Percentiles rank a stretch among this genome's conserved stretches.
phyloP scores from a whole-genome alignment of 2,329 filamentous ascomycete species.

The Aspergillus puulaauensis region DNA sequence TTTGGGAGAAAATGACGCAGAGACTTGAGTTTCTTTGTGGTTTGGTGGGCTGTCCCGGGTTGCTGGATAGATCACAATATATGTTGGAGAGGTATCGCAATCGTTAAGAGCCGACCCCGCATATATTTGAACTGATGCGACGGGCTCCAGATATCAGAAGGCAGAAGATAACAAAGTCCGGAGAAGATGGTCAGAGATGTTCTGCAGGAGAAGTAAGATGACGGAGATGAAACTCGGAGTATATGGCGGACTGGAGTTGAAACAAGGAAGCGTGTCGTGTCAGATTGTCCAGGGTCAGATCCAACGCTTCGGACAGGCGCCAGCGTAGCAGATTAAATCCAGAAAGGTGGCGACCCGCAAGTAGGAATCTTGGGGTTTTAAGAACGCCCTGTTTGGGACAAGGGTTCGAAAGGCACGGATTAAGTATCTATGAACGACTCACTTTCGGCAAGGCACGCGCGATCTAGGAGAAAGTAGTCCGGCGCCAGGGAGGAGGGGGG shows the following conservation, averaged over 20 bases:
- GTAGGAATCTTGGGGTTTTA: not conserved
- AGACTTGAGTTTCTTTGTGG: not conserved
- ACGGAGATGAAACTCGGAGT: conserved; percentile 10
- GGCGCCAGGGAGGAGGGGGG: conserved; percentile 1
- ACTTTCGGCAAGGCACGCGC: conserved; percentile 9
- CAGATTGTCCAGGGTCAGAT: not conserved
- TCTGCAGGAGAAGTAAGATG: conserved; percentile 2
- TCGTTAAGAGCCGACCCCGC: not conserved
- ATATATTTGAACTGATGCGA: not conserved
- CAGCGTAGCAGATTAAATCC: not conserved
- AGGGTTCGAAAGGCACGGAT: conserved; percentile 2
- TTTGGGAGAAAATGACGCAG: not conserved
- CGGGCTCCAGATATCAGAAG: not conserved
- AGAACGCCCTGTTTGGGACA: not conserved
- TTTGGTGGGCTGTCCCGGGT: not conserved
- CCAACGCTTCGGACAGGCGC: not conserved
- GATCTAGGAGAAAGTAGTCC: conserved; percentile 7
- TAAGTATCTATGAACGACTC: conserved; percentile 1
- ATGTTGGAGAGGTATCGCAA: not conserved
- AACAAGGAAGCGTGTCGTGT: conserved; percentile 7
- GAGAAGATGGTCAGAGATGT: not conserved
- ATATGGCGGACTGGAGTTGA: conserved; percentile 1
- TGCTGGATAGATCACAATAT: conserved; percentile 3
- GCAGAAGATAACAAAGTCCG: not conserved
- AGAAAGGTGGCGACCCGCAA: not conserved